These are phyloP conservation scores for Rhododendron mucronatum DNA, from an alignment of 148 eudicot genomes.

Conservation along the genomic window DNA sequence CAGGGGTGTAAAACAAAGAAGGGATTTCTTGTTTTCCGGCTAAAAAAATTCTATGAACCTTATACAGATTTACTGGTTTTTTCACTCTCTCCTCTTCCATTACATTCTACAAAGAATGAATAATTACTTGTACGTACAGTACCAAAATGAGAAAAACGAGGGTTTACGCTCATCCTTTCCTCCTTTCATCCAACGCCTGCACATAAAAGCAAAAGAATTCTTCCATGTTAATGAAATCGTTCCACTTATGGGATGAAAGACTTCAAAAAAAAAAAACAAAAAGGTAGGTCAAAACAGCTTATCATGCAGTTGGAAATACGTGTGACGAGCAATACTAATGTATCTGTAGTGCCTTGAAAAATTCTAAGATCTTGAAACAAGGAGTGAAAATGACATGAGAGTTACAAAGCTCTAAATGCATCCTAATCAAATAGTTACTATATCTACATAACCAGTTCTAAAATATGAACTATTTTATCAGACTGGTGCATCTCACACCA, in stretches of 20 bases:
- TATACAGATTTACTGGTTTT: not conserved
- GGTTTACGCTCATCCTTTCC: too few relatives aligned
- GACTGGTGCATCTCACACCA: not conserved
- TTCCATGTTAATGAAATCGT: not conserved
- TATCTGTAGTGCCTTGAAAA: not conserved
- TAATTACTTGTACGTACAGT: constrained; percentile 4
- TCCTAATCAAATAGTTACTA: not conserved
- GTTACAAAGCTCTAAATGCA: not conserved
- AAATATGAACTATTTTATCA: not conserved
- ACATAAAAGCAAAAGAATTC: not conserved
- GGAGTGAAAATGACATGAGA: not conserved
- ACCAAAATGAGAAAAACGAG: not conserved
- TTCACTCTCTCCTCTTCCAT: not conserved
- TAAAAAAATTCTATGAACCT: not conserved
- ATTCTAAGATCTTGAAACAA: not conserved
- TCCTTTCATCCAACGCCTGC: too few relatives aligned
- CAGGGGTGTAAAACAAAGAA: too few relatives aligned
- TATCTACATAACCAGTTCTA: too few relatives aligned
- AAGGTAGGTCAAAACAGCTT: not conserved
- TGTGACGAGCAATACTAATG: not conserved
- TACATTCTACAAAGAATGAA: constrained; percentile 21
- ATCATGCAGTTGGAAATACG: not conserved
- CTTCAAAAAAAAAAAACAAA: not conserved
- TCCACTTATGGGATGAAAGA: not conserved
- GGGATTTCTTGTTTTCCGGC: not conserved